Conservation (phyloP, 2,329 filamentous ascomycete genomes). For the Diaporthe aspalathi region DNA sequence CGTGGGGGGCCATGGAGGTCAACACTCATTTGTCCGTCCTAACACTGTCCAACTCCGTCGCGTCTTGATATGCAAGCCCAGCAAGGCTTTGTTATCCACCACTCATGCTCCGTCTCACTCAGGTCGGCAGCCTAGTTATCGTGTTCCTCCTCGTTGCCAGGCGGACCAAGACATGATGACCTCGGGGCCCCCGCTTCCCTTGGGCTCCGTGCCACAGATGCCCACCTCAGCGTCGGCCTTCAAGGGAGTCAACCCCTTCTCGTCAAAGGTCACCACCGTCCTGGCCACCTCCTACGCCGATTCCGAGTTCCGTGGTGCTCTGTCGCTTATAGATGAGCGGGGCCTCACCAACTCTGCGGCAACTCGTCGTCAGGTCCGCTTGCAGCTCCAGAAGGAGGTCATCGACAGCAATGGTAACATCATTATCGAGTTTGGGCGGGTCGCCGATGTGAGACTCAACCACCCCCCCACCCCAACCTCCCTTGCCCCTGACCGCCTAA, state of each 20-base stretch:
- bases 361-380: constrained; percentile 79
- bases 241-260: constrained; percentile 72
- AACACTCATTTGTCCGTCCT: neutral
- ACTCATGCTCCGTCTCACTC: neutral
- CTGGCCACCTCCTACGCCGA: constrained; percentile 94
- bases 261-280: constrained; percentile 84
- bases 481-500: neutral
- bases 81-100: neutral
- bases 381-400: constrained; percentile 90
- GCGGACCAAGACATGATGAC: constrained; percentile 36
- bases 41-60: neutral
- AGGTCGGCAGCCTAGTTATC: neutral
- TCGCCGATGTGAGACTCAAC: constrained; percentile 77
- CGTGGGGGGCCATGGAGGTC: neutral
- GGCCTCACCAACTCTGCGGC: constrained; percentile 79
- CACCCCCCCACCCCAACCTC: neutral
- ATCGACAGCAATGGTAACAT: constrained; percentile 93
- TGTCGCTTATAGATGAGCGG: constrained; percentile 81
- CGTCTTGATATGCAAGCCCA: constrained; percentile 1
- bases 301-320: constrained; percentile 86
- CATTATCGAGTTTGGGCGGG: constrained; percentile 86
- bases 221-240: constrained; percentile 47
- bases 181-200: constrained; percentile 32
- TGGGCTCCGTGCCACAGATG: constrained; percentile 48
- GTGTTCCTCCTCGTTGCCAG: constrained; percentile 3